Percentiles rank a stretch among this genome's conserved stretches.
Conservation (phyloP, 768 basidiomycete species). For the Hygrocybe punicea region DNA sequence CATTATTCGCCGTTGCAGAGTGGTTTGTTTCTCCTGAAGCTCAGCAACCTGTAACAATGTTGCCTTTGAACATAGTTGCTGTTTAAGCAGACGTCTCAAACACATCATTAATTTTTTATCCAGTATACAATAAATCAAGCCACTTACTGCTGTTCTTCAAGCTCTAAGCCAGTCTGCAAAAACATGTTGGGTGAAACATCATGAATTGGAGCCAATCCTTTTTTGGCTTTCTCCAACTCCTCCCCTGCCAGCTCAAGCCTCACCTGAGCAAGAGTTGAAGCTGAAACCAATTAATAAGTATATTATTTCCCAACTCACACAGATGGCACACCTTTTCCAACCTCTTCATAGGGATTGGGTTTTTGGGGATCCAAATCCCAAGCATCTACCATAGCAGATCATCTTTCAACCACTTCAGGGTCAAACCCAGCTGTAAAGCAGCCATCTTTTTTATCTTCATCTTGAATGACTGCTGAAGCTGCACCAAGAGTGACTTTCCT, state of each 20-base stretch:
- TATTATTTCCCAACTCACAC: neutral
- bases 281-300: neutral
- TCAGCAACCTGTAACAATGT: neutral
- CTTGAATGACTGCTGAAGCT: neutral
- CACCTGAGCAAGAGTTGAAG: neutral
- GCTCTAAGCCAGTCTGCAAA: slow-evolving; percentile 6
- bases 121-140: neutral
- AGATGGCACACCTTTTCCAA: neutral
- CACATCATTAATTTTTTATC: neutral
- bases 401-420: neutral
- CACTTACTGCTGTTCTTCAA: slow-evolving; percentile 14
- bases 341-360: slow-evolving; percentile 7
- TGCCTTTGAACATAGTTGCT: neutral
- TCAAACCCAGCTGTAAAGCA: neutral
- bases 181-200: slow-evolving; percentile 2
- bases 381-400: neutral
- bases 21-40: slow-evolving; percentile 2
- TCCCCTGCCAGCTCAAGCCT: neutral
- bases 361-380: slow-evolving; percentile 3
- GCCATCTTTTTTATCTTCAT: neutral
- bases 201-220: neutral
- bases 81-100: neutral
- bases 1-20: neutral
- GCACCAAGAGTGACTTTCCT: neutral
- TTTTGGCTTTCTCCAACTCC: neutral